Evolutionary conservation across 805 yeast species (phyloP).

Genomic region (Myxozyma monticola): DNA sequence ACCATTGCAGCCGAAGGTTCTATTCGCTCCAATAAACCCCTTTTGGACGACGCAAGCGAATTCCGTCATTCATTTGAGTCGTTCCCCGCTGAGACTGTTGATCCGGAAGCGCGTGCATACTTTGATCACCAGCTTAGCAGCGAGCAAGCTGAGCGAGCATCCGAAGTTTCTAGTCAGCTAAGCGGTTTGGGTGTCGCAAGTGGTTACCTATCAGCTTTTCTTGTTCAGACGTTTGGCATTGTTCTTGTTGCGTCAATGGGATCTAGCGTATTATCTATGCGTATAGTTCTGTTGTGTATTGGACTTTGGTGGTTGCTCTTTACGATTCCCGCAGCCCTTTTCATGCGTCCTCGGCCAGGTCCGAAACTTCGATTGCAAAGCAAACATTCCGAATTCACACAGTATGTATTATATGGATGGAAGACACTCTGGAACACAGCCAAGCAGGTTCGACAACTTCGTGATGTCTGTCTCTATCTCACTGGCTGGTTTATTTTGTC

Average conservation of each 20-base stretch:
- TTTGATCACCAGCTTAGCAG: constrained; percentile 7
- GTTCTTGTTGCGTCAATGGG: constrained; percentile 47
- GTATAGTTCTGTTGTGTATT: constrained; percentile 59
- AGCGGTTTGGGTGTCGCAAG: constrained; percentile 71
- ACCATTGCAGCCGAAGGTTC: neutral
- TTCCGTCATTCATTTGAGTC: constrained; percentile 18
- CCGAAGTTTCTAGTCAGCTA: constrained; percentile 39
- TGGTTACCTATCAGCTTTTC: constrained; percentile 67
- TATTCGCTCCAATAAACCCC: neutral
- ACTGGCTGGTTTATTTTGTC: constrained; percentile 75
- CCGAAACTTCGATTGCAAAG: constrained; percentile 37
- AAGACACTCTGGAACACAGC: constrained; percentile 54
- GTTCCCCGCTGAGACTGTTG: constrained; percentile 21
- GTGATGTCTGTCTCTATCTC: constrained; percentile 65
- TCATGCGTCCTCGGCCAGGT: constrained; percentile 50
- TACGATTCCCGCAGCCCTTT: constrained; percentile 58
- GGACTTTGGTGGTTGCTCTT: constrained; percentile 79
- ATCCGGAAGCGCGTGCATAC: constrained; percentile 11
- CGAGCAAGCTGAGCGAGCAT: constrained; percentile 15
- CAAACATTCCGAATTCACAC: constrained; percentile 20
- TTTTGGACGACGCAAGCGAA: neutral
- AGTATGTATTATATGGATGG: constrained; percentile 63
- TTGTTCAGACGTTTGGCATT: constrained; percentile 59
- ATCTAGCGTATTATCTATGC: constrained; percentile 47
- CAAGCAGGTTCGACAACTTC: constrained; percentile 58